Conservation (phyloP, 169 alveolate species). For the Cryptosporidium sp. region DNA sequence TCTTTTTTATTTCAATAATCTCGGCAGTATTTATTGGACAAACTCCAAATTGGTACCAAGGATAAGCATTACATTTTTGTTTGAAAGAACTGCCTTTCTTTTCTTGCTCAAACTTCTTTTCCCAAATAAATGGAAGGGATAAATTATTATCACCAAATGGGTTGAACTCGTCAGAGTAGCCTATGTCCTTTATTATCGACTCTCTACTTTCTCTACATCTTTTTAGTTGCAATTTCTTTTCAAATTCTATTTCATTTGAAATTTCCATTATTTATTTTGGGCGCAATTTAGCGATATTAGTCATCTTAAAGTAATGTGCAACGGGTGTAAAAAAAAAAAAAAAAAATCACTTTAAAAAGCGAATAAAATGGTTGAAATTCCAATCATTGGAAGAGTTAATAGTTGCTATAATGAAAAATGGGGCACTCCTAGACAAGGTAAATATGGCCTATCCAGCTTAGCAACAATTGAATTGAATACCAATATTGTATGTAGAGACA, state of each 20-base stretch:
- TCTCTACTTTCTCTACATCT: slow-evolving; percentile 44
- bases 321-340: too few relatives aligned
- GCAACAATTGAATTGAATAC: slow-evolving; percentile 34
- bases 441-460: slow-evolving; percentile 8
- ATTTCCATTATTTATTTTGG: neutral
- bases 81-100: neutral
- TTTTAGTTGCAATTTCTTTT: slow-evolving; percentile 26
- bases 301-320: neutral
- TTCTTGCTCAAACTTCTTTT: slow-evolving; percentile 46
- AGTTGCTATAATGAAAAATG: slow-evolving; percentile 55
- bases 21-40: slow-evolving; percentile 47
- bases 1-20: slow-evolving; percentile 23
- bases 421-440: slow-evolving; percentile 69
- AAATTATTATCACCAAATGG: slow-evolving; percentile 66
- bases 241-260: slow-evolving; percentile 28
- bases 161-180: slow-evolving; percentile 60
- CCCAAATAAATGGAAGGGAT: slow-evolving; percentile 67
- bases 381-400: slow-evolving; percentile 10
- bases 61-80: slow-evolving; percentile 28
- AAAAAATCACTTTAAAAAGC: neutral
- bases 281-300: slow-evolving; percentile 4
- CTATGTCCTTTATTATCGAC: slow-evolving; percentile 5
- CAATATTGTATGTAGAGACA: slow-evolving; percentile 1
- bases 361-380: slow-evolving; percentile 7
- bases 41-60: slow-evolving; percentile 60